A percentile compares a stretch with the other conserved stretches of the same genome.
Conservation (phyloP, 1,284 basidiomycete species). For the Prillingera fragicola region DNA sequence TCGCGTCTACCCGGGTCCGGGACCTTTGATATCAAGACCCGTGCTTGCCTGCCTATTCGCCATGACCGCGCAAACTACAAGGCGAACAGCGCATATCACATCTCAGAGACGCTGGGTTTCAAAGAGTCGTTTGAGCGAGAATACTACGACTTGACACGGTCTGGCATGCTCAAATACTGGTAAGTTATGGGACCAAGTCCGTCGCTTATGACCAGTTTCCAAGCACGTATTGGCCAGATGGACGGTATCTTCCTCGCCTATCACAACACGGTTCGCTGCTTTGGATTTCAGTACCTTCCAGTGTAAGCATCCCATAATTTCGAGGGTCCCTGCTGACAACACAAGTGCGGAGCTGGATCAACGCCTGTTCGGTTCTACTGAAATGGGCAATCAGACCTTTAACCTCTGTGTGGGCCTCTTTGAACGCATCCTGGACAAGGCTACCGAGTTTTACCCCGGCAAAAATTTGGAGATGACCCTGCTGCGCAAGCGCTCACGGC, state of each 20-base stretch:
- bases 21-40: slow-evolving; percentile 94
- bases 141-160: slow-evolving; percentile 85
- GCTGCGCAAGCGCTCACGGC: slow-evolving; percentile 52
- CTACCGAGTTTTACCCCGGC: slow-evolving; percentile 60
- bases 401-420: slow-evolving; percentile 66
- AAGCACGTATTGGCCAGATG: slow-evolving; percentile 95
- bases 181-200: slow-evolving; percentile 28
- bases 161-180: slow-evolving; percentile 93
- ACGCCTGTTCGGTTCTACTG: slow-evolving; percentile 63
- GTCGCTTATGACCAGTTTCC: slow-evolving; percentile 58
- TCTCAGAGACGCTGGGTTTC: slow-evolving; percentile 59
- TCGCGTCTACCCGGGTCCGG: slow-evolving; percentile 75
- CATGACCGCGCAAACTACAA: slow-evolving; percentile 80
- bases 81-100: slow-evolving; percentile 74
- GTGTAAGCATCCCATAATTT: slow-evolving; percentile 46
- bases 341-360: slow-evolving; percentile 73
- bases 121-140: slow-evolving; percentile 78
- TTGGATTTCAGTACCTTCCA: slow-evolving; percentile 92
- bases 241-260: slow-evolving; percentile 93
- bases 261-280: slow-evolving; percentile 82
- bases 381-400: slow-evolving; percentile 70
- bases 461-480: slow-evolving; percentile 38
- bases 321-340: background rate
- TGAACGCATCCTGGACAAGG: slow-evolving; percentile 63
- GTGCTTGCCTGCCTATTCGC: slow-evolving; percentile 78